phyloP scores from a whole-genome alignment of 2,329 filamentous ascomycete species.

The Xylaria sp. region DNA sequence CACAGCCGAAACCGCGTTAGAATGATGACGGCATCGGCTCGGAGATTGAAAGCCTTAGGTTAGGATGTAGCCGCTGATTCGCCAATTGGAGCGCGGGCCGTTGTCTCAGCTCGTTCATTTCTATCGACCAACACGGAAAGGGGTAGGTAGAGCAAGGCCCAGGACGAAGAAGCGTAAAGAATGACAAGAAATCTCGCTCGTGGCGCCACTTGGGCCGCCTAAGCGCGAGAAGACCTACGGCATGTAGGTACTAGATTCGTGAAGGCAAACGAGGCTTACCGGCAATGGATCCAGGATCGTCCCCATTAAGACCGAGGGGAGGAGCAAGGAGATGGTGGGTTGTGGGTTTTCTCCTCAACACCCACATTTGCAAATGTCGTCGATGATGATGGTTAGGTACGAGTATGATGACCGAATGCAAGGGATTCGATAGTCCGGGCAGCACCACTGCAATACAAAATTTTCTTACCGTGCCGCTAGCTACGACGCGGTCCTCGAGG shows the following conservation, averaged over 20 bases:
- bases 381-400: too few relatives aligned
- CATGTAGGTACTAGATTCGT: background rate
- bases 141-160: background rate
- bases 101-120: background rate
- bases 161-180: background rate
- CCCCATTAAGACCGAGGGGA: too few relatives aligned
- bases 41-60: constrained; percentile 13
- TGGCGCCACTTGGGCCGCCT: background rate
- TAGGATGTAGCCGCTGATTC: background rate
- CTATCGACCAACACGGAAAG: background rate
- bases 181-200: background rate
- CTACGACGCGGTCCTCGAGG: background rate
- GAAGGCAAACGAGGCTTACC: too few relatives aligned
- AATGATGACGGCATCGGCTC: constrained; percentile 12
- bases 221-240: background rate
- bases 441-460: background rate
- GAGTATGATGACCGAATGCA: background rate
- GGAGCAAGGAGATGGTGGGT: too few relatives aligned
- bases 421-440: background rate
- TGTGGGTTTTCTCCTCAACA: background rate
- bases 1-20: constrained; percentile 19
- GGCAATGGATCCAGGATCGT: background rate
- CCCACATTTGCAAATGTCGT: background rate
- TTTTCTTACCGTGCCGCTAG: background rate
- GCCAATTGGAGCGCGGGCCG: constrained; percentile 5